phyloP scores from a whole-genome alignment of 345 rosid species.

The Salix brachista region DNA sequence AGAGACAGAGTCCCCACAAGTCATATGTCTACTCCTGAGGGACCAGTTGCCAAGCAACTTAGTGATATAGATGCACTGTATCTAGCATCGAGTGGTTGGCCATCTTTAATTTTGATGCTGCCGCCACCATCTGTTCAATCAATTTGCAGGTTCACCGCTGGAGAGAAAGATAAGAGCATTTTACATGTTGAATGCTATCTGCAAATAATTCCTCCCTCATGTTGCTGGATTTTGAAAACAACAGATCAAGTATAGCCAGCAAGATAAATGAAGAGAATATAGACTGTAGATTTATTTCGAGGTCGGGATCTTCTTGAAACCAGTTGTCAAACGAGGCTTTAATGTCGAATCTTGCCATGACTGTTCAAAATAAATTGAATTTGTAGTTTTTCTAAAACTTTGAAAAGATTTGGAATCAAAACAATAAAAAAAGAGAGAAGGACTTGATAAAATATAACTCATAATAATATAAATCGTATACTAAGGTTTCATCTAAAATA shows the following conservation, averaged over 20 bases:
- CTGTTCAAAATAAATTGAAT: too few species aligned
- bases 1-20: not conserved
- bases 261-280: not conserved
- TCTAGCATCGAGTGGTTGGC: not conserved
- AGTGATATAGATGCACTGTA: not conserved
- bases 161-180: not conserved
- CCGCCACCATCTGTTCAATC: not conserved
- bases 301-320: not conserved
- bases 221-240: not conserved
- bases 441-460: too few species aligned
- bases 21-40: not conserved
- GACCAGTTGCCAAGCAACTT: not conserved
- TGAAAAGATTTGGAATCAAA: too few species aligned
- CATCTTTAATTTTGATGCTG: not conserved
- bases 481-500: too few species aligned
- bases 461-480: too few species aligned
- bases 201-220: not conserved
- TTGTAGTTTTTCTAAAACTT: too few species aligned
- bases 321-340: not conserved
- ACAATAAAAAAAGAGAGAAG: too few species aligned
- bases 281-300: not conserved
- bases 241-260: not conserved
- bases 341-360: not conserved
- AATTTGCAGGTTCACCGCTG: not conserved
- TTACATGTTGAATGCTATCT: not conserved